phyloP scores from a whole-genome alignment of 768 basidiomycete species.

The Infundibulicybe gibba region DNA sequence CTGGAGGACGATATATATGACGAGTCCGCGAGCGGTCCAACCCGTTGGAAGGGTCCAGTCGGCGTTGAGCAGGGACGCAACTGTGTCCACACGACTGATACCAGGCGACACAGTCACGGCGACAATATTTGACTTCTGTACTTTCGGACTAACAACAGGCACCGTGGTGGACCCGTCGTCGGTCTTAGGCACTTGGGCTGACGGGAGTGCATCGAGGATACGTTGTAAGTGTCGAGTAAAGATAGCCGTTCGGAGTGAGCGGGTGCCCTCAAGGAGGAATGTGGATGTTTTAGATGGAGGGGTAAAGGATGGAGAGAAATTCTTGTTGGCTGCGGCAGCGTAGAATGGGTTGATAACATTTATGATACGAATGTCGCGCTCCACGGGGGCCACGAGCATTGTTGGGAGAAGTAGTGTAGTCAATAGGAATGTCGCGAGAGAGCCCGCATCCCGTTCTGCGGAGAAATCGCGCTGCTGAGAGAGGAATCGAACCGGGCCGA shows the following conservation, averaged over 20 bases:
- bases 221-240: slow-evolving; percentile 80
- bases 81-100: slow-evolving; percentile 66
- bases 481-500: slow-evolving; percentile 42
- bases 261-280: slow-evolving; percentile 58
- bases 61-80: slow-evolving; percentile 52
- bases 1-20: slow-evolving; percentile 56
- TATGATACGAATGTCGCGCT: slow-evolving; percentile 88
- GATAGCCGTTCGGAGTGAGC: slow-evolving; percentile 59
- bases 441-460: slow-evolving; percentile 41
- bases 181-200: slow-evolving; percentile 48
- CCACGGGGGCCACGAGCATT: slow-evolving; percentile 78
- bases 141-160: slow-evolving; percentile 32
- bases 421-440: slow-evolving; percentile 75
- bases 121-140: slow-evolving; percentile 71
- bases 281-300: slow-evolving; percentile 22
- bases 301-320: slow-evolving; percentile 24
- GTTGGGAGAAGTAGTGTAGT: slow-evolving; percentile 76
- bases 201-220: slow-evolving; percentile 77
- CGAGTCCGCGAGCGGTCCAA: slow-evolving; percentile 38
- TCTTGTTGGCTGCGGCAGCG: slow-evolving; percentile 62
- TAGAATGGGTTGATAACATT: slow-evolving; percentile 88
- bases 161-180: slow-evolving; percentile 29
- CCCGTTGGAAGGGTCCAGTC: slow-evolving; percentile 33
- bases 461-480: slow-evolving; percentile 19
- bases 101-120: slow-evolving; percentile 74